Base-by-base conservation (phyloP, 2,329 filamentous ascomycete genomes). In the Teratosphaeria zuluensis region DNA sequence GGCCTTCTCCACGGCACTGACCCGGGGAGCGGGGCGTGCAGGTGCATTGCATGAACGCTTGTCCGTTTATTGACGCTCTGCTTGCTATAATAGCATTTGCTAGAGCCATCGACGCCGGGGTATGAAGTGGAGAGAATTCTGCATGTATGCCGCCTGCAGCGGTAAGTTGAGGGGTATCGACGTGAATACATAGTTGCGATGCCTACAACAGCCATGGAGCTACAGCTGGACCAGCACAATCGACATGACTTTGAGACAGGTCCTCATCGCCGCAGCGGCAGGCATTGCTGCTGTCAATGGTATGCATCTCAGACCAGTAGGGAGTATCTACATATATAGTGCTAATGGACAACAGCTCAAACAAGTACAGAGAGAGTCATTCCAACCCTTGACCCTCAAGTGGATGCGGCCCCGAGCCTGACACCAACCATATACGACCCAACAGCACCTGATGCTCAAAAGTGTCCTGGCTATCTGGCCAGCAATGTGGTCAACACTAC, bases 391-490 rank as follows among this genome's bases (percentile, higher is more conserved):
- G 53, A 30, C 55, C 65, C 69, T 35, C 68, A 71, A 55, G 58
- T 65, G 53, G 59, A 59, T 56, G 60, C 62, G 6, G 66, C 67
- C 24, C 66, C 67, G 6, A 67, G 61, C 38, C 58, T 69, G 16
- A 67, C 65, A 3, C 66, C 68, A 9, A 68, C 63, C 28, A 62
- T 69, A 54, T 58, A 62, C 54, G 66, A 69, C 51, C 56, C 53
- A 31, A 57, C 60, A 4, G 67, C 67, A 2, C 66, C 66, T 11
- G 59, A 69, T 56, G 53, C 67, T 3, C 66, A 69, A 48, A 55
- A 60, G 24, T 70, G 67, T 51, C 67, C 68, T 9, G 68, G 68
- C 14, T 70, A 69, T 61, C 64, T 59, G 42, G 68, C 67, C 3
- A 64, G 60, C 11, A 67, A 64, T 54, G 55, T 66, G 14, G 35